Conservation (phyloP, 352 stramenopile species). For the Pythium folliculosum region DNA sequence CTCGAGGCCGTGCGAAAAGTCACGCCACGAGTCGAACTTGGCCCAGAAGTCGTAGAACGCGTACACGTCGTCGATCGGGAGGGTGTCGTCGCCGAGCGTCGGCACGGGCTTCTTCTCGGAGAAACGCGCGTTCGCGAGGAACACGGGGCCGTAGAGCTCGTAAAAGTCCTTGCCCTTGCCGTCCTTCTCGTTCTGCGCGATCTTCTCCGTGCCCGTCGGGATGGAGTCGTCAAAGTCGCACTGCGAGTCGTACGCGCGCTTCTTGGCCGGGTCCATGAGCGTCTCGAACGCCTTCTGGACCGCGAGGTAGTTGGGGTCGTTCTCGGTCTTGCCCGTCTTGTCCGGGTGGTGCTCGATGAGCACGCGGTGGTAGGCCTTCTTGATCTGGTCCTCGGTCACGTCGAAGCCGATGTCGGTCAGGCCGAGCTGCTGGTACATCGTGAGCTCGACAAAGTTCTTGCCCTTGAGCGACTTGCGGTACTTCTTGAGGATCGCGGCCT, state of each 20-base stretch:
- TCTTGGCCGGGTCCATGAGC: slow-evolving; percentile 81
- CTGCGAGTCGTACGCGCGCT: slow-evolving; percentile 84
- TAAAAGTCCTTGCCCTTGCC: slow-evolving; percentile 83
- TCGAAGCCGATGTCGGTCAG: slow-evolving; percentile 77
- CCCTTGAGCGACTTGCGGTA: slow-evolving; percentile 80
- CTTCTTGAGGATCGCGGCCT: slow-evolving; percentile 71
- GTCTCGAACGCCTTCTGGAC: slow-evolving; percentile 85
- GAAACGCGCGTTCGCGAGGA: slow-evolving; percentile 75
- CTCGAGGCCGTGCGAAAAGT: slow-evolving; percentile 84
- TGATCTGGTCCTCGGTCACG: slow-evolving; percentile 82
- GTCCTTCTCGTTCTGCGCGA: slow-evolving; percentile 63
- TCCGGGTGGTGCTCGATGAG: slow-evolving; percentile 88
- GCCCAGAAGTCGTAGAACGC: slow-evolving; percentile 91
- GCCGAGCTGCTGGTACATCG: slow-evolving; percentile 87
- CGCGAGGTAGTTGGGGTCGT: slow-evolving; percentile 88
- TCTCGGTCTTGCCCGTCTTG: slow-evolving; percentile 89
- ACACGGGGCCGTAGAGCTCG: slow-evolving; percentile 82
- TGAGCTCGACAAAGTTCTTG: slow-evolving; percentile 83
- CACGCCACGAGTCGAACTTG: slow-evolving; percentile 87
- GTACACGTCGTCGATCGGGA: slow-evolving; percentile 69
- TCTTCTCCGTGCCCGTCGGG: slow-evolving; percentile 74
- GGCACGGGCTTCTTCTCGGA: slow-evolving; percentile 83
- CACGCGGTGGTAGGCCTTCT: slow-evolving; percentile 88
- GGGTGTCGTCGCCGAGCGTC: slow-evolving; percentile 57
- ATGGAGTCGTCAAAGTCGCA: slow-evolving; percentile 89